phyloP scores from a whole-genome alignment of 805 yeast species.

The Kodamaea fukazawae region DNA sequence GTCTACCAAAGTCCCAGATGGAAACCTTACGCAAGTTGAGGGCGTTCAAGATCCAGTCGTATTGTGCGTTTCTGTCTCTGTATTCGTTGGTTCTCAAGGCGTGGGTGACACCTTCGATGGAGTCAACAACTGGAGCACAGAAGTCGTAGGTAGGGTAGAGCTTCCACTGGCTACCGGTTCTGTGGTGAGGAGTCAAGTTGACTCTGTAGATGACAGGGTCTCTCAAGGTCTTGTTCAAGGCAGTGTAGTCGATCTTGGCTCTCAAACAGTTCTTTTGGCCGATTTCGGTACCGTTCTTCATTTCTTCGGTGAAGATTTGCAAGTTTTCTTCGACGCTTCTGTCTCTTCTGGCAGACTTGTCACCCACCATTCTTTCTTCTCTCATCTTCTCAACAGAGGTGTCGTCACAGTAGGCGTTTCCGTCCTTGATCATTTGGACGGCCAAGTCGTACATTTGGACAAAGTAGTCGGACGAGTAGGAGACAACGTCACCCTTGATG shows the following conservation, averaged over 20 bases:
- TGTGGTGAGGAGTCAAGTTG: slow-evolving; percentile 95
- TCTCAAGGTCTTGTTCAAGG: slow-evolving; percentile 90
- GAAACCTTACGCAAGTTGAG: slow-evolving; percentile 85
- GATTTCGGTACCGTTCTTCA: slow-evolving; percentile 90
- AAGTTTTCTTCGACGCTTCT: slow-evolving; percentile 91
- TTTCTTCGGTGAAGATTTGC: slow-evolving; percentile 79
- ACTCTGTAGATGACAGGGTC: slow-evolving; percentile 98
- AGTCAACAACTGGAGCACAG: slow-evolving; percentile 96
- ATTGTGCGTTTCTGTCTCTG: slow-evolving; percentile 98
- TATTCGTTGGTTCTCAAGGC: slow-evolving; percentile 97
- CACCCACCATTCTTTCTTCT: slow-evolving; percentile 98
- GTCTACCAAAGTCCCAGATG: slow-evolving; percentile 97
- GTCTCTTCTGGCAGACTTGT: slow-evolving; percentile 87
- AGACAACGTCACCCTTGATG: slow-evolving; percentile 82
- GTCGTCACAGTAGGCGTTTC: slow-evolving; percentile 96
- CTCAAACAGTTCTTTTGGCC: slow-evolving; percentile 92
- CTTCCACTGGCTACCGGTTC: slow-evolving; percentile 92
- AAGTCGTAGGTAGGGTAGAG: slow-evolving; percentile 98
- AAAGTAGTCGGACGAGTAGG: slow-evolving; percentile 93
- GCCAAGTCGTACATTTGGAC: slow-evolving; percentile 87
- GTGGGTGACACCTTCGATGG: slow-evolving; percentile 96
- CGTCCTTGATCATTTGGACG: slow-evolving; percentile 84
- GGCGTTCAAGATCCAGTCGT: slow-evolving; percentile 90
- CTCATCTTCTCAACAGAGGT: slow-evolving; percentile 94
- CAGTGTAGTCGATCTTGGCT: slow-evolving; percentile 92